Base-by-base conservation (phyloP, 2,329 filamentous ascomycete genomes). In the Eurotiales sp. region DNA sequence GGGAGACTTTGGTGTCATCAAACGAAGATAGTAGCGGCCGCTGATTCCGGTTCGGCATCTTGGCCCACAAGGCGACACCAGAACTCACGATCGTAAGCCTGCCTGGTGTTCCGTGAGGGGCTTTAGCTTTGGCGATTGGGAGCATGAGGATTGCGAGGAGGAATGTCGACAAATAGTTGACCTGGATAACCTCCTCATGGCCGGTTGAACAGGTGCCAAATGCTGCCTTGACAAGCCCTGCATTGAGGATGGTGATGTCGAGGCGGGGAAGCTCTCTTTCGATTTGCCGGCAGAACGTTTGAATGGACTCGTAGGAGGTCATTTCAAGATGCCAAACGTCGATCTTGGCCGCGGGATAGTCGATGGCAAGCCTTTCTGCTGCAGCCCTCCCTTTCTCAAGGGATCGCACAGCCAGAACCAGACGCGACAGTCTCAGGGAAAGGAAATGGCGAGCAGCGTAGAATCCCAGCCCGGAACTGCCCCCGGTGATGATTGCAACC, bases 401-500 rank as follows among this genome's bases (percentile, higher is more conserved):
- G 1, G 70, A 74, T 2, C 77, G 73, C 1, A 76, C 74, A 6
- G 68, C 74, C 2, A 79, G 60, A 46, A 80, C 68, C 8, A 80
- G 62, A 23, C 63, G 69, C 1, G 69, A 69, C 6, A 78, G 63
- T 1, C 61, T 59, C 8, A 72, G 54, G 0, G 58, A 52, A 1
- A 74, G 62, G 15, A 78, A 64, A 21, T 72, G 70, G 1, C 61
- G 58, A 17, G 70, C 64, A 1, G 69, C 59, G 42, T 74, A 69
- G n/a, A 73, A 66, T 1, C 77, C 77, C 0, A 80, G 61, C 0
- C 77, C 77, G 0, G 58, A 58, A 51, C 76, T 79, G n/a, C 66
- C 62, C 0, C 77, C 77, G 0, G 76, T 78, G 17, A 80, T 61
- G 32, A 79, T 72, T 36, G 72, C 72, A 0, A 66, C 68, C 22